Conservation (phyloP, 257 asterid genomes). For the Catharanthus roseus region DNA sequence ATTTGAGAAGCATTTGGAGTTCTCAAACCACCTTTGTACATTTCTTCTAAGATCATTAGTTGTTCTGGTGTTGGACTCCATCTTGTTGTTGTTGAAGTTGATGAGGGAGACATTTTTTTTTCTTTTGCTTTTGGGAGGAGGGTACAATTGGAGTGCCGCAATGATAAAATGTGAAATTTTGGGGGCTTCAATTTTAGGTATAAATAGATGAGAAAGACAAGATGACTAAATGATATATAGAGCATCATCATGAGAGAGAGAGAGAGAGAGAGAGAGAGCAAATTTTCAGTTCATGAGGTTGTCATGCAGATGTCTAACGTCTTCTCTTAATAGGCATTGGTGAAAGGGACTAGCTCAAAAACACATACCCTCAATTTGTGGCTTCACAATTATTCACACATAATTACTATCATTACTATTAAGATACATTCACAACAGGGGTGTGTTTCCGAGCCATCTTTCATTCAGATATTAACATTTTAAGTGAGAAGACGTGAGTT, state of each 20-base stretch:
- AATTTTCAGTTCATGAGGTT: background rate
- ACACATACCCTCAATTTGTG: background rate
- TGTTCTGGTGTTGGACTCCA: conserved; percentile 92
- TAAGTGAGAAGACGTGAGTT: too few relatives aligned
- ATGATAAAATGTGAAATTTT: background rate
- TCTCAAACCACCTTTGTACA: conserved; percentile 57
- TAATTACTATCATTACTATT: too few relatives aligned
- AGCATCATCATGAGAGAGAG: background rate
- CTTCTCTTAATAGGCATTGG: background rate
- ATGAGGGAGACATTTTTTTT: conserved; percentile 36
- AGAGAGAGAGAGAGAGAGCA: background rate
- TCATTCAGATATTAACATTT: too few relatives aligned
- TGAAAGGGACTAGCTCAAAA: background rate
- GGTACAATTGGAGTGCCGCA: conserved; percentile 11
- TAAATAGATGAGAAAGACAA: conserved; percentile 32
- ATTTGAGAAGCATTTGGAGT: conserved; percentile 68
- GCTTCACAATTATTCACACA: background rate
- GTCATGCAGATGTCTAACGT: conserved; percentile 6
- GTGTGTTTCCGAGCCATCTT: too few relatives aligned
- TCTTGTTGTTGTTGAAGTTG: conserved; percentile 39
- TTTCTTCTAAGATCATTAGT: conserved; percentile 68
- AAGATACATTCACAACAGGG: too few relatives aligned
- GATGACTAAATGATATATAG: conserved; percentile 8
- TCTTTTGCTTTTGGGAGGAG: background rate
- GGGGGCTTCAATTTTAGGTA: conserved; percentile 17